These are phyloP conservation scores for Trichoderma polysporum DNA, from an alignment of 2,329 filamentous ascomycete genomes.

Conservation along the genomic window DNA sequence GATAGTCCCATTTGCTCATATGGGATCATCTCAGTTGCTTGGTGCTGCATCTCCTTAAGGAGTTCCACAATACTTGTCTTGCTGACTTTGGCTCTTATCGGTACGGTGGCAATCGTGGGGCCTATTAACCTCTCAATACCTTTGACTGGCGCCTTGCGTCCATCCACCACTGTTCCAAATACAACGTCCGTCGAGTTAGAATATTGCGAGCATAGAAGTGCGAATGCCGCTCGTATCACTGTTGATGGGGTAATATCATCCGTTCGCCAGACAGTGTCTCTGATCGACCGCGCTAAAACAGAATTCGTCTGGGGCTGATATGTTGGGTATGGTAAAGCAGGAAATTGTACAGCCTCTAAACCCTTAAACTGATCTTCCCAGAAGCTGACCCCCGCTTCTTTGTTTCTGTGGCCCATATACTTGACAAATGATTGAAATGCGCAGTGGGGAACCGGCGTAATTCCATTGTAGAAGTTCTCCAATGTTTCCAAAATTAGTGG, in stretches of 20 bases:
- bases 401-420: neutral
- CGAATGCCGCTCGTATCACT: neutral
- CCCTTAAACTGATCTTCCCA: constrained; percentile 1
- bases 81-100: neutral
- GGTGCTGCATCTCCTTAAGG: neutral
- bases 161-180: constrained; percentile 10
- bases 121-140: constrained; percentile 10
- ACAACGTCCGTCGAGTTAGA: constrained; percentile 10
- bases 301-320: neutral
- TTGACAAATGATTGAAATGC: neutral
- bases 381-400: neutral
- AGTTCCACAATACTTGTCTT: neutral
- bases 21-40: constrained; percentile 11
- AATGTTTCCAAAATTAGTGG: neutral
- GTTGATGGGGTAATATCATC: constrained; percentile 6
- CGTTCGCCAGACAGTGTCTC: neutral
- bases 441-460: neutral
- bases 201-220: constrained; percentile 3
- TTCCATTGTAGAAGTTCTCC: neutral
- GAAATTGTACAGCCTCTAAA: neutral
- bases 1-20: constrained; percentile 18
- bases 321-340: neutral
- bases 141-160: constrained; percentile 10
- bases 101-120: constrained; percentile 14
- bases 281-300: neutral